Conservation (phyloP, 2,329 filamentous ascomycete genomes). For the Exophiala xenobiotica region DNA sequence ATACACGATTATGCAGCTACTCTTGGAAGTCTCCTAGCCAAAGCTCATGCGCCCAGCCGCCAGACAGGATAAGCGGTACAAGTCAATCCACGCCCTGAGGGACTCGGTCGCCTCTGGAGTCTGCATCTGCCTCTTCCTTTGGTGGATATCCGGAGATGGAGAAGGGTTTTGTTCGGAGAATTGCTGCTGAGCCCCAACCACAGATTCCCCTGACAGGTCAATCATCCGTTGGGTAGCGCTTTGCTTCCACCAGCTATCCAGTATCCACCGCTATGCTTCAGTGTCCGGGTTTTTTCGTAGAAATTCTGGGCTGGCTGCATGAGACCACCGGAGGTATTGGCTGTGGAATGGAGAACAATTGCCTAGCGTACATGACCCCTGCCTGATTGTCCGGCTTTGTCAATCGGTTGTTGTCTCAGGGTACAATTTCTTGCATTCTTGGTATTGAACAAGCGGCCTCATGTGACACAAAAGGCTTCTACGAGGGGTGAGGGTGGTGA, state of each 20-base stretch:
- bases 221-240: constrained; percentile 1
- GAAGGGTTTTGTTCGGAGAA: constrained; percentile 22
- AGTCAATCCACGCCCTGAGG: neutral
- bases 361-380: constrained; percentile 9
- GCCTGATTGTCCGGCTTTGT: neutral
- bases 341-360: neutral
- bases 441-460: constrained; percentile 11
- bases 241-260: neutral
- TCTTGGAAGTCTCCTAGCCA: neutral
- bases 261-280: neutral
- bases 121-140: constrained; percentile 8
- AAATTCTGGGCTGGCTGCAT: constrained; percentile 7
- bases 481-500: constrained; percentile 17
- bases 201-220: constrained; percentile 1
- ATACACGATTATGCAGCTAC: constrained; percentile 7
- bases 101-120: constrained; percentile 6
- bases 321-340: neutral
- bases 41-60: constrained; percentile 11
- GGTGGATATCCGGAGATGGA: neutral
- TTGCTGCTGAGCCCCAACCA: constrained; percentile 17
- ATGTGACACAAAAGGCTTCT: constrained; percentile 20
- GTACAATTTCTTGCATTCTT: constrained; percentile 20
- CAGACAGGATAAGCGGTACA: constrained; percentile 9
- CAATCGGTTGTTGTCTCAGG: constrained; percentile 19
- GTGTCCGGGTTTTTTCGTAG: neutral